These are phyloP conservation scores for Alternaria burnsii DNA, from an alignment of 2,329 filamentous ascomycete genomes.

Conservation along the genomic window DNA sequence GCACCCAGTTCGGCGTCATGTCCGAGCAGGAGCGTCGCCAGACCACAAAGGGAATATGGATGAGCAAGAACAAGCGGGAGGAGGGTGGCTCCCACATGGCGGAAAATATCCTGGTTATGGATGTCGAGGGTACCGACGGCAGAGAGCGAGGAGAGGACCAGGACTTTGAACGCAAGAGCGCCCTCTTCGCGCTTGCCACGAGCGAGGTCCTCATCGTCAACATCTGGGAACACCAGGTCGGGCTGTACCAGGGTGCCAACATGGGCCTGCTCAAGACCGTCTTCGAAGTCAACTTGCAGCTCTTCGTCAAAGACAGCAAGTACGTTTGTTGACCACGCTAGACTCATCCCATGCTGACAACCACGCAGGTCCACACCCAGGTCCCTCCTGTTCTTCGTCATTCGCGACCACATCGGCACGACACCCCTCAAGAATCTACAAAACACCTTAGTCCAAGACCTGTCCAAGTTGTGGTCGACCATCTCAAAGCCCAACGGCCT, in stretches of 20 bases:
- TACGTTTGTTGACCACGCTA: constrained; percentile 57
- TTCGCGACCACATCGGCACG: constrained; percentile 92
- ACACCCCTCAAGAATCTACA: constrained; percentile 91
- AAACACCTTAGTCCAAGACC: constrained; percentile 87
- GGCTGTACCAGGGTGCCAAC: constrained; percentile 96
- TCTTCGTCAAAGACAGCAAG: constrained; percentile 96
- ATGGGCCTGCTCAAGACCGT: constrained; percentile 99
- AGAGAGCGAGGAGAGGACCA: constrained; percentile 97
- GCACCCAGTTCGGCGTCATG: constrained; percentile 97
- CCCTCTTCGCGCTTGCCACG: constrained; percentile 93
- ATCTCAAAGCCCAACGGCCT: constrained; percentile 91
- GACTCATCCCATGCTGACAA: constrained; percentile 27
- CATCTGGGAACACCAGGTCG: constrained; percentile 99
- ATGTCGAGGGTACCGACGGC: constrained; percentile 97
- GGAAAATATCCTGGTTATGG: constrained; percentile 98
- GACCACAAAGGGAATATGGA: constrained; percentile 99
- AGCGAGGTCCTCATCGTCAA: constrained; percentile 98
- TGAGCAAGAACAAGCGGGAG: constrained; percentile 90
- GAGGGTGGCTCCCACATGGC: constrained; percentile 72
- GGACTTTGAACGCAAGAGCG: constrained; percentile 98
- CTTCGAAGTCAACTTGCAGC: constrained; percentile 96
- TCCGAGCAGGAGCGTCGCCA: constrained; percentile 91
- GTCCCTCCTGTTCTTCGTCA: constrained; percentile 97
- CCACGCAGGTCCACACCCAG: constrained; percentile 76
- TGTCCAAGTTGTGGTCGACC: constrained; percentile 89